These are phyloP conservation scores for Scheffersomyces amazonensis DNA, from an alignment of 805 yeast genomes.

Conservation along the genomic window DNA sequence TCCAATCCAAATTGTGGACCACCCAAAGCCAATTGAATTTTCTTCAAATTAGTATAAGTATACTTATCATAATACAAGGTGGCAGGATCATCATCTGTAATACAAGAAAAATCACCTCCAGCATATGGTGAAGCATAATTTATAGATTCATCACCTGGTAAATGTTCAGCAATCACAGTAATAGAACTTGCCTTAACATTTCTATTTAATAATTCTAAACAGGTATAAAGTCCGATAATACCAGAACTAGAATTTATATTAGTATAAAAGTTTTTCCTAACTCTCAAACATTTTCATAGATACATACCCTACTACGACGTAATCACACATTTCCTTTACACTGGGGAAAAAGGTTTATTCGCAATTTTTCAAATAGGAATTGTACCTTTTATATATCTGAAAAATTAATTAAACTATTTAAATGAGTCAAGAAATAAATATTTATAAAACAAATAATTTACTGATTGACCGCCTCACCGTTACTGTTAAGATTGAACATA, in stretches of 20 bases:
- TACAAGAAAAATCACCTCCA: constrained; percentile 39
- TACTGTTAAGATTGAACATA: constrained; percentile 4
- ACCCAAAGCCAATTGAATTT: constrained; percentile 47
- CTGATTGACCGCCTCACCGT: constrained; percentile 4
- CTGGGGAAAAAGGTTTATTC: too few species aligned
- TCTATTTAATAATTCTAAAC: constrained; percentile 44
- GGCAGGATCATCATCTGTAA: constrained; percentile 52
- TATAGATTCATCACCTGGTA: constrained; percentile 78
- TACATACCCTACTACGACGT: constrained; percentile 30
- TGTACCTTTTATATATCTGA: too few species aligned
- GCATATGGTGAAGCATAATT: constrained; percentile 83
- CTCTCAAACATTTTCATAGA: not conserved
- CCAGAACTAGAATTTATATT: constrained; percentile 46
- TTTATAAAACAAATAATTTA: too few species aligned
- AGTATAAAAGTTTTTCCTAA: not conserved
- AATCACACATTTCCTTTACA: constrained; percentile 14
- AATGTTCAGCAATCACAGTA: constrained; percentile 58
- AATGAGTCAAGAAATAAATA: too few species aligned
- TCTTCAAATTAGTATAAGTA: constrained; percentile 50
- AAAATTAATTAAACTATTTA: too few species aligned
- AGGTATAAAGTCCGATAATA: constrained; percentile 65
- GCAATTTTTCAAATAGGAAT: too few species aligned
- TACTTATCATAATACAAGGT: constrained; percentile 49
- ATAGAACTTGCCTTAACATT: constrained; percentile 41
- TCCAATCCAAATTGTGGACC: constrained; percentile 54